Base-by-base conservation (phyloP, 495 filamentous ascomycete genomes). In the Friedmanniomyces endolithicus region DNA sequence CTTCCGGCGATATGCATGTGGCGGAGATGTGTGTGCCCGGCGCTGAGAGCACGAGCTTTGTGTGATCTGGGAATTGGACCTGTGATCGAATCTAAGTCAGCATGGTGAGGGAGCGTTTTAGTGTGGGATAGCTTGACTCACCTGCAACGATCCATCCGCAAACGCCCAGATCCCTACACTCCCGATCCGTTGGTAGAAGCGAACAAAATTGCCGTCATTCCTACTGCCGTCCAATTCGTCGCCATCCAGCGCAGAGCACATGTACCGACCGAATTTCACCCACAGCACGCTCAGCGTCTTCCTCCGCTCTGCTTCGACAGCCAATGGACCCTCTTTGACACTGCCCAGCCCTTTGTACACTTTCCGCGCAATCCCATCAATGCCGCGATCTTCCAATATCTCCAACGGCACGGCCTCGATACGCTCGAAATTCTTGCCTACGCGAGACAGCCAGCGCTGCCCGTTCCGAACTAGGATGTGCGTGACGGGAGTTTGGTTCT, bases 31-130 rank as follows among this genome's bases (percentile, higher is more conserved):
- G 86, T 1, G 75, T 83, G 24, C 81, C 87, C 35, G 83, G 80
- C 8, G 79, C 74, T 33, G 87, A 85, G 46, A 95, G 72, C 3
- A 94, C 79, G 24, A 95, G 76, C 67, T 98, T 98, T 27, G 92
- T 96, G 66, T 98, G 92, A 60, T 98, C 92, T 7, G 90, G 89
- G 71, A 96, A 98, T 68, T 98, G 96, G 71, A 95, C 86, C 78
- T 92, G 64, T 22, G 11, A 44, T 4, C 23, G 27, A 3, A 31
- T 1, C 2, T 4, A 45, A 24, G 44, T 40, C 22, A 50, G 47
- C 47, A 50, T 31, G 27, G 27, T 9, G 9, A 4, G 16, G 16
- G 19, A 6, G 16, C 6, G 17, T 31, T 24, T 2, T 24, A 22
- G 24, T 9, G 12, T 9, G n/a, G 29, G 20, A 16, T 14, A 1